A percentile compares a stretch with the other conserved stretches of the same genome.
phyloP scores from a whole-genome alignment of 2,329 filamentous ascomycete species.

The Phyllosticta citribraziliensis region DNA sequence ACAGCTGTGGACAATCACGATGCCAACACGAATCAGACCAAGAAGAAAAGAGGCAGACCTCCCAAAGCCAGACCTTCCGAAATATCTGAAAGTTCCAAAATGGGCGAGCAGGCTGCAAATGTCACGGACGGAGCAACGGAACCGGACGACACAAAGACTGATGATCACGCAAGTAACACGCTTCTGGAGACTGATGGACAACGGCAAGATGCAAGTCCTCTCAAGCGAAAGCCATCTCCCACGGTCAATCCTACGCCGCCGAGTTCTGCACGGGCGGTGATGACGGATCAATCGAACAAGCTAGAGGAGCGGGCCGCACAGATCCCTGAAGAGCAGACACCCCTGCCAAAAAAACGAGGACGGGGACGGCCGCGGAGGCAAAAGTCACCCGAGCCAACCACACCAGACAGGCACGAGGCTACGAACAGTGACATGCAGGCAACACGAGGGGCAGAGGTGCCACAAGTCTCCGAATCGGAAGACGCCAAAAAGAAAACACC shows the following conservation, averaged over 20 bases:
- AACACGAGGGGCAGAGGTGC: background rate
- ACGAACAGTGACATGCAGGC: background rate
- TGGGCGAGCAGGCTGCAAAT: background rate
- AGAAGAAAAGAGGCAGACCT: conserved; percentile 8
- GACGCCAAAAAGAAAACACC: background rate
- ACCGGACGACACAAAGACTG: background rate
- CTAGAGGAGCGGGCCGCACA: background rate
- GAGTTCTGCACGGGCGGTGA: background rate
- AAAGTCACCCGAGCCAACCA: background rate
- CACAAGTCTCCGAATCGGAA: background rate
- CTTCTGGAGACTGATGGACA: background rate
- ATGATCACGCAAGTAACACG: background rate
- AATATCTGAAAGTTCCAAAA: too few species aligned
- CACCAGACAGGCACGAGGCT: background rate
- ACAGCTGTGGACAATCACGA: background rate
- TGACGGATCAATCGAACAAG: too few species aligned
- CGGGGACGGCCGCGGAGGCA: conserved; percentile 21
- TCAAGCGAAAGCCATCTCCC: conserved; percentile 3
- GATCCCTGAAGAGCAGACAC: background rate
- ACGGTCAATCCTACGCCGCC: conserved; percentile 1
- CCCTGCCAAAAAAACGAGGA: conserved; percentile 18
- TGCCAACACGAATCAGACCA: background rate
- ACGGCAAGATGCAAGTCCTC: too few species aligned
- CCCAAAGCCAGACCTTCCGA: background rate
- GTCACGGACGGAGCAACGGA: background rate